Evolutionary conservation across 306 rosid species (phyloP).

Genomic region (Medicago lupulina): DNA sequence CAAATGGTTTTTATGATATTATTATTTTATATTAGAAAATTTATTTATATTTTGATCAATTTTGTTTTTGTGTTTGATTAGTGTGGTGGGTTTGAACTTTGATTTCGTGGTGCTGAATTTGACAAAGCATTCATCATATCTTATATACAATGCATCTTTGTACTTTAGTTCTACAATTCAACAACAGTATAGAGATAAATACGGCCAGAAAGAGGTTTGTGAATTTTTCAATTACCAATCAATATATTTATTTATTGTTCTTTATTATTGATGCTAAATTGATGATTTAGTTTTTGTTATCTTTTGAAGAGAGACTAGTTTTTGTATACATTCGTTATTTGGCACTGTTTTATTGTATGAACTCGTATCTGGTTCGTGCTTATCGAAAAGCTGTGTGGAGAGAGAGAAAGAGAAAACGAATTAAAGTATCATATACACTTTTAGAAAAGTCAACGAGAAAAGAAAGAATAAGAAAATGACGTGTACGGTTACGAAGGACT

Average conservation of each 20-base stretch:
- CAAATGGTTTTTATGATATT: background rate
- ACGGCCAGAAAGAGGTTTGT: constrained; percentile 72
- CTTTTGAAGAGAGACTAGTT: background rate
- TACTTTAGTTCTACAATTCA: constrained; percentile 78
- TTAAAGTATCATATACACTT: background rate
- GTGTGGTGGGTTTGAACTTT: constrained; percentile 93
- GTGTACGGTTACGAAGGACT: background rate
- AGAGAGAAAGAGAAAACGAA: background rate
- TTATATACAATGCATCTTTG: constrained; percentile 78
- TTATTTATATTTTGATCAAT: background rate
- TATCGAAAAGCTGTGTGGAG: background rate
- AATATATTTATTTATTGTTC: background rate
- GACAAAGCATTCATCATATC: constrained; percentile 84
- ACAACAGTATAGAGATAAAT: constrained; percentile 70
- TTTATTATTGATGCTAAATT: background rate
- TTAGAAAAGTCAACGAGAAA: background rate
- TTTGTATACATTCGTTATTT: background rate
- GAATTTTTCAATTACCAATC: background rate
- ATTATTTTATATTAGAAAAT: too few species aligned
- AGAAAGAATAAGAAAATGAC: background rate
- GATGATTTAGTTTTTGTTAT: background rate
- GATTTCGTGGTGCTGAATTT: constrained; percentile 83
- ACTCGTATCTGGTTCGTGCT: background rate
- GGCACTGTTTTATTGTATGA: background rate
- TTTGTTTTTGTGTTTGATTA: constrained; percentile 22